These are phyloP conservation scores for Suillus luteus DNA, from an alignment of 768 basidiomycete genomes.

Conservation along the genomic window DNA sequence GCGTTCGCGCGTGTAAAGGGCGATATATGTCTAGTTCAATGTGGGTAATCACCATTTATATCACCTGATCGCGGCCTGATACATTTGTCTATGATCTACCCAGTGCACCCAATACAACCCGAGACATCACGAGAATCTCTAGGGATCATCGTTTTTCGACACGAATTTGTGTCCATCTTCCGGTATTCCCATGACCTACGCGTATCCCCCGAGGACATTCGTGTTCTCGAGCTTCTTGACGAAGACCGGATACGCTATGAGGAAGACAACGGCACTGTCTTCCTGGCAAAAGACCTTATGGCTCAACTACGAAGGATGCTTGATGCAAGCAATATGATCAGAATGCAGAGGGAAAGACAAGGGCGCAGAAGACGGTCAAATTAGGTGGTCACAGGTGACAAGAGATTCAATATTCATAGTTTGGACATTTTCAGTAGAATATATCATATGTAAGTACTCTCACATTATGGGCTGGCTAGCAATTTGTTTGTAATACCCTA, in stretches of 20 bases:
- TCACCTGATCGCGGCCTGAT: neutral
- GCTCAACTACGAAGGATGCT: conserved; percentile 30
- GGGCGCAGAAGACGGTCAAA: conserved; percentile 13
- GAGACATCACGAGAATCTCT: conserved; percentile 21
- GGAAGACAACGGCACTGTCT: conserved; percentile 59
- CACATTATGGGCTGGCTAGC: neutral
- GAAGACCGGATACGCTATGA: conserved; percentile 53
- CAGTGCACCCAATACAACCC: conserved; percentile 5
- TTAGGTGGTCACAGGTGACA: neutral
- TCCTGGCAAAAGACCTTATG: conserved; percentile 51
- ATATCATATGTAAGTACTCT: neutral
- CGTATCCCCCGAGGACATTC: conserved; percentile 37
- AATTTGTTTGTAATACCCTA: neutral
- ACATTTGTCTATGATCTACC: neutral
- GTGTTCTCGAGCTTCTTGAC: conserved; percentile 53
- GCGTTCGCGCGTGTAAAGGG: conserved; percentile 35
- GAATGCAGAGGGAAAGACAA: conserved; percentile 14
- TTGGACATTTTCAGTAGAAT: neutral
- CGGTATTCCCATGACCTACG: conserved; percentile 54
- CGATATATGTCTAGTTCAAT: conserved; percentile 32
- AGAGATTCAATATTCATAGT: neutral
- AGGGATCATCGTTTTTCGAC: conserved; percentile 35
- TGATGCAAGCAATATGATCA: conserved; percentile 25
- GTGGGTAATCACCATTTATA: conserved; percentile 18
- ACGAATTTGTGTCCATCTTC: conserved; percentile 68